Percentiles rank a stretch among this genome's conserved stretches.
These are phyloP conservation scores for Rhizopus stolonifer DNA, from an alignment of 371 early-diverging fungal genomes.

Conservation along the genomic window DNA sequence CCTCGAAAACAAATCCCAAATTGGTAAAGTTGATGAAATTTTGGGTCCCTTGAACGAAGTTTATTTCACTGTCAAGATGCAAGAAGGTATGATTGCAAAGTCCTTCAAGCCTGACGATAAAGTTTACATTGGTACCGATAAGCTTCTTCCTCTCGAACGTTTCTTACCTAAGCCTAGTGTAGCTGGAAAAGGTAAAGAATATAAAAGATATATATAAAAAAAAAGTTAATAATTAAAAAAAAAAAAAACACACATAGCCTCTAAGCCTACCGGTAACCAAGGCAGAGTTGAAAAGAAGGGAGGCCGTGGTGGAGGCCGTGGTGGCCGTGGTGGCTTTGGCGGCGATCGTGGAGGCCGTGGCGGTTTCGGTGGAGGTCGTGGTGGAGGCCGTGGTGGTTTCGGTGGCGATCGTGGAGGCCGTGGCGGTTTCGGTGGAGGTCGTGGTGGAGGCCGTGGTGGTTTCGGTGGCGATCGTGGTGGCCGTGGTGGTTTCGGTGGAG, in stretches of 20 bases:
- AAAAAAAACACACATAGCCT: constrained; percentile 9
- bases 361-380: constrained; percentile 11
- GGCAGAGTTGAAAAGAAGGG: constrained; percentile 55
- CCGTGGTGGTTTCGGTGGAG: constrained; percentile 15
- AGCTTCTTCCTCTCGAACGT: constrained; percentile 92
- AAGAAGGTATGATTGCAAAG: constrained; percentile 90
- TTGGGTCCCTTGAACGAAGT: constrained; percentile 98
- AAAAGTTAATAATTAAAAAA: not conserved
- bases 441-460: constrained; percentile 7
- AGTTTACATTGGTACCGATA: constrained; percentile 92
- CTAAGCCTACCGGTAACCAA: constrained; percentile 47
- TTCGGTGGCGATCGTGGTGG: constrained; percentile 7
- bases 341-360: constrained; percentile 10
- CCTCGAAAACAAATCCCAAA: constrained; percentile 95
- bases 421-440: constrained; percentile 3
- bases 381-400: constrained; percentile 9
- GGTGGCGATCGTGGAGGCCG: constrained; percentile 26
- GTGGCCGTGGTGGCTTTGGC: constrained; percentile 5
- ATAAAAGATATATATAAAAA: not conserved
- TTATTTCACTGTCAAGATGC: constrained; percentile 94
- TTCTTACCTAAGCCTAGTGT: constrained; percentile 95
- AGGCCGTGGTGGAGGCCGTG: constrained; percentile 19
- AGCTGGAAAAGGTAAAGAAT: constrained; percentile 55
- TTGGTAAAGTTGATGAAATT: constrained; percentile 99
- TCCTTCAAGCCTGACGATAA: constrained; percentile 89